Conservation (phyloP, 257 asterid genomes). For the Solanum habrochaites region DNA sequence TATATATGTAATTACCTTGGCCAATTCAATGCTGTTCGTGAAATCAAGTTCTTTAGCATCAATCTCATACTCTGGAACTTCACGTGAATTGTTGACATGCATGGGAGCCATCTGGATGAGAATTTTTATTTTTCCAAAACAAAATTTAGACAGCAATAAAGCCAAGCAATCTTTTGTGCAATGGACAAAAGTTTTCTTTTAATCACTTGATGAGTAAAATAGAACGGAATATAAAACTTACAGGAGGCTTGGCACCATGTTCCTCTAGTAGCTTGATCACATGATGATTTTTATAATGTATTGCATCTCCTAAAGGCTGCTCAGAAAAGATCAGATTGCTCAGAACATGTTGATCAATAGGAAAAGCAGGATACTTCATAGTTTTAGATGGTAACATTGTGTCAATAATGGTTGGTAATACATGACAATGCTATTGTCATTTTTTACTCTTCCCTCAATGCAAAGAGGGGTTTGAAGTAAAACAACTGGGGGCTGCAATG, state of each 20-base stretch:
- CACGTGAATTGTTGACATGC: conserved; percentile 63
- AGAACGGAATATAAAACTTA: conserved; percentile 9
- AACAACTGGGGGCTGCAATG: background rate
- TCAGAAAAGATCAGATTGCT: conserved; percentile 7
- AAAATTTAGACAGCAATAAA: background rate
- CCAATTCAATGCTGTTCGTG: conserved; percentile 49
- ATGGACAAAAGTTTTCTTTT: background rate
- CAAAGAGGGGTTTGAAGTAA: background rate
- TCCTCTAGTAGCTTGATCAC: conserved; percentile 72
- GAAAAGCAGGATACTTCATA: background rate
- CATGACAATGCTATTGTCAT: background rate
- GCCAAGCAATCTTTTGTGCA: background rate
- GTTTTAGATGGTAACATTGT: background rate
- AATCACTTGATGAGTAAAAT: background rate
- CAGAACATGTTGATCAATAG: background rate
- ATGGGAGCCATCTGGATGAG: conserved; percentile 64
- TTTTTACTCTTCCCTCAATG: background rate
- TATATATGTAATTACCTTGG: conserved; percentile 42
- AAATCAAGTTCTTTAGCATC: conserved; percentile 75
- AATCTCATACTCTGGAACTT: conserved; percentile 93
- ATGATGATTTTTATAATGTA: conserved; percentile 70
- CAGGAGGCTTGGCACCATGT: conserved; percentile 59
- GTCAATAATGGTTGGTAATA: background rate
- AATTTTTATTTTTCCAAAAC: background rate
- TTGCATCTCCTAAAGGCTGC: conserved; percentile 91